A percentile compares a stretch with the other conserved stretches of the same genome.
Evolutionary conservation across 257 asterid species (phyloP).

Genomic region (Striga asiatica): DNA sequence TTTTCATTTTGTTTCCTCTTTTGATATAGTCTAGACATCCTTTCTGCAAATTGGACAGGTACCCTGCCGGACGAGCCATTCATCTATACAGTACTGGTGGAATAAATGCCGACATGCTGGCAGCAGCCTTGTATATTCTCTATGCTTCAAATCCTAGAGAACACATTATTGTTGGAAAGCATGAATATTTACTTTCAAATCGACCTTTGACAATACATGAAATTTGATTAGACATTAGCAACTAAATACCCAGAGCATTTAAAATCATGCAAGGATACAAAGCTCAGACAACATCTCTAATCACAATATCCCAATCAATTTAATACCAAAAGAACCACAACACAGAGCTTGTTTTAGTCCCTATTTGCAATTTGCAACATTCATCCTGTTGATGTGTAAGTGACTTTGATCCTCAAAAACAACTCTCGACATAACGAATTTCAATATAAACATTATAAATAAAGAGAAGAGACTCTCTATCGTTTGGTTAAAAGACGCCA

Average conservation of each 20-base stretch:
- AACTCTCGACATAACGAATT: not conserved
- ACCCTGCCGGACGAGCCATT: conserved; percentile 66
- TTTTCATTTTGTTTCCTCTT: too few relatives aligned
- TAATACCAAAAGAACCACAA: conserved; percentile 2
- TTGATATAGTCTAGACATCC: too few relatives aligned
- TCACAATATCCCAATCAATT: not conserved
- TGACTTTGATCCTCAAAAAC: not conserved
- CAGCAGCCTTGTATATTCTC: conserved; percentile 45
- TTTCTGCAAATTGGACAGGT: conserved; percentile 76
- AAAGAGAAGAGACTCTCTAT: not conserved
- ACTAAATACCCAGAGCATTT: not conserved
- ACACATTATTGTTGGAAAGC: not conserved
- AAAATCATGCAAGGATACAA: not conserved
- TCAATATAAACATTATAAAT: not conserved
- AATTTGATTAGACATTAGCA: not conserved
- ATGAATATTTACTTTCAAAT: not conserved
- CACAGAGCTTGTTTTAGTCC: not conserved
- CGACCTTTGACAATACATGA: not conserved
- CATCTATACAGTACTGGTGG: conserved; percentile 66
- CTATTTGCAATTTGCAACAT: not conserved
- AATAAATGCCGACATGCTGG: conserved; percentile 62
- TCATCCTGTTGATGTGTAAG: not conserved
- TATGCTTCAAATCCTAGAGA: conserved; percentile 45
- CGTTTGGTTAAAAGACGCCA: not conserved
- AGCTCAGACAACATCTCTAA: not conserved